Evolutionary conservation across 441 rosid species (phyloP).

Genomic region (Populus tomentosa): DNA sequence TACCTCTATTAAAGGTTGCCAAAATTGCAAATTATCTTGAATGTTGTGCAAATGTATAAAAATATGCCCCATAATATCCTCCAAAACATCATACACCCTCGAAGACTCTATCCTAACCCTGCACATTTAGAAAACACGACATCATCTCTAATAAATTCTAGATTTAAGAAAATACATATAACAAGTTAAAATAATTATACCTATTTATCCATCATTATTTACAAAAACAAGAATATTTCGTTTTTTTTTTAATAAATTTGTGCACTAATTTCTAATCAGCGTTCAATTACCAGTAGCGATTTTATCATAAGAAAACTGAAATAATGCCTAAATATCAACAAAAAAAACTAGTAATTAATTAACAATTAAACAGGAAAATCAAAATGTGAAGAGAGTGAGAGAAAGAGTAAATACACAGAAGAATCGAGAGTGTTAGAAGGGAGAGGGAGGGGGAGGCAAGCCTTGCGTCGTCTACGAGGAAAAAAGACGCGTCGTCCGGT

Average conservation of each 20-base stretch:
- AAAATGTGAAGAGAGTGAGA: neutral
- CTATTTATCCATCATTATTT: neutral
- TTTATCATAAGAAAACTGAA: too few relatives aligned
- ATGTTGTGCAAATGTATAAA: conserved; percentile 58
- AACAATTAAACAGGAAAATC: neutral
- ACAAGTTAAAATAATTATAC: neutral
- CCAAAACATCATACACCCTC: conserved; percentile 51
- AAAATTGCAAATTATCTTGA: conserved; percentile 73
- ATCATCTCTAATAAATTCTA: neutral
- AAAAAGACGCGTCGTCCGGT: conserved; percentile 14
- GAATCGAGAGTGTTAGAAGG: conserved; percentile 46
- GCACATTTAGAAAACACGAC: conserved; percentile 12
- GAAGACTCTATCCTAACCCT: conserved; percentile 43
- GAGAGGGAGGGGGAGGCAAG: conserved; percentile 56
- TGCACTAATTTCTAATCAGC: neutral
- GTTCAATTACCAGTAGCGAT: neutral
- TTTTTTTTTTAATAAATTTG: neutral
- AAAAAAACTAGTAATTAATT: neutral
- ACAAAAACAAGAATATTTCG: too few relatives aligned
- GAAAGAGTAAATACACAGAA: conserved; percentile 41
- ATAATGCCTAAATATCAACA: neutral
- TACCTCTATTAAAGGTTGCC: conserved; percentile 85
- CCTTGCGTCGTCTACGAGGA: conserved; percentile 31
- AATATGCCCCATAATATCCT: conserved; percentile 57
- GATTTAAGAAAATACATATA: neutral